phyloP scores from a whole-genome alignment of 495 filamentous ascomycete genomes.

The Tuber magnatum region DNA sequence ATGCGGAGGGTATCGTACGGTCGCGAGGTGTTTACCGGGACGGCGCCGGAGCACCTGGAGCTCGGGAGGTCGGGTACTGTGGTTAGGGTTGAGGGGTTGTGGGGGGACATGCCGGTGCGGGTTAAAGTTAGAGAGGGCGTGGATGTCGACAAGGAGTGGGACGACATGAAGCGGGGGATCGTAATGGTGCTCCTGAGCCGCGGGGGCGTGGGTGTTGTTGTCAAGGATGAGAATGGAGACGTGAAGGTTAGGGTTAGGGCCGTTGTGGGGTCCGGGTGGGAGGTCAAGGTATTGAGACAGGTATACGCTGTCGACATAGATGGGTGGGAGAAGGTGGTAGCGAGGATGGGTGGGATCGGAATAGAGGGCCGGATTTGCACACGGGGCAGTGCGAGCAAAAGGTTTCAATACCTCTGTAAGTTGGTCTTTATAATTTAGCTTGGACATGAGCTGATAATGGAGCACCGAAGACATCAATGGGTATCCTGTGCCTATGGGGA shows the following conservation, averaged over 20 bases:
- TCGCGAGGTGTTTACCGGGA: conserved; percentile 38
- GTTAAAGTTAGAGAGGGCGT: conserved; percentile 53
- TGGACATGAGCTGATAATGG: not conserved
- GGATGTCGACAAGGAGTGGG: conserved; percentile 62
- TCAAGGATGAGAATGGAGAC: conserved; percentile 44
- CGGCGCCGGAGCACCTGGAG: conserved; percentile 48
- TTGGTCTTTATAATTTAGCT: not conserved
- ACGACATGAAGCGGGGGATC: conserved; percentile 53
- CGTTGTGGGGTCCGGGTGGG: conserved; percentile 11
- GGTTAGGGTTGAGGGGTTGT: conserved; percentile 74
- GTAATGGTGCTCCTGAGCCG: conserved; percentile 64
- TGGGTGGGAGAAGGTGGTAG: conserved; percentile 34
- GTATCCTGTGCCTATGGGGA: conserved; percentile 24
- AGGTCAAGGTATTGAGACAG: conserved; percentile 21
- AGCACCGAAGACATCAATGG: conserved; percentile 22
- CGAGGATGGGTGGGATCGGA: conserved; percentile 23
- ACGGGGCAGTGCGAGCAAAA: conserved; percentile 17
- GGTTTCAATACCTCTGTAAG: conserved; percentile 32
- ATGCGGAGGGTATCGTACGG: conserved; percentile 47
- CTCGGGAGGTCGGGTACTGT: conserved; percentile 63
- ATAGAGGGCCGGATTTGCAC: conserved; percentile 36
- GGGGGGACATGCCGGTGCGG: conserved; percentile 94
- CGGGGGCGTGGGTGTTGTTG: conserved; percentile 43
- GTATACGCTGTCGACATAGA: conserved; percentile 19
- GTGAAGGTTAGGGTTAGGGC: conserved; percentile 32